Evolutionary conservation across 768 basidiomycete genomes (phyloP).

Genomic region (Pleurotus cornucopiae): DNA sequence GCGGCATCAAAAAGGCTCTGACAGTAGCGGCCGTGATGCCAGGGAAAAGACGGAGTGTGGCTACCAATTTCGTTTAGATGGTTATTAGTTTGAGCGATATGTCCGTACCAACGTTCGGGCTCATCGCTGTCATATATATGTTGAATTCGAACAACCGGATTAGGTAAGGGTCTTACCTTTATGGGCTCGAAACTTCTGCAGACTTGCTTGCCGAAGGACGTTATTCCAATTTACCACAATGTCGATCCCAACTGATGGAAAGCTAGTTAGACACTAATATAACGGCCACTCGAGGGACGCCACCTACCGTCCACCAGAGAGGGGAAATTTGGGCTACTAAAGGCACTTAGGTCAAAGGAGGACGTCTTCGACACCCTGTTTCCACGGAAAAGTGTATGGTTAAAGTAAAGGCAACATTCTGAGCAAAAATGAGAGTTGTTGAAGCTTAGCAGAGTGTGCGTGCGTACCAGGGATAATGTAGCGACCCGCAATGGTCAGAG

Average conservation of each 20-base stretch:
- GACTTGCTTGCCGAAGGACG: slow-evolving; percentile 76
- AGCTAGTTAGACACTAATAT: slow-evolving; percentile 7
- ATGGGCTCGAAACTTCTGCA: slow-evolving; percentile 77
- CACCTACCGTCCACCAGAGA: slow-evolving; percentile 71
- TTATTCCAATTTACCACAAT: slow-evolving; percentile 87
- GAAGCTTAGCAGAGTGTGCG: not conserved
- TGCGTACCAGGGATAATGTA: slow-evolving; percentile 82
- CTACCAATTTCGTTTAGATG: slow-evolving; percentile 28
- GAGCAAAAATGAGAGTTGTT: slow-evolving; percentile 1
- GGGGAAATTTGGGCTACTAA: slow-evolving; percentile 80
- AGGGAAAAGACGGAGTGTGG: slow-evolving; percentile 81
- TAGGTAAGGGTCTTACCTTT: slow-evolving; percentile 44
- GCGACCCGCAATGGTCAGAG: slow-evolving; percentile 84
- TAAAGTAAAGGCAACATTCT: slow-evolving; percentile 90
- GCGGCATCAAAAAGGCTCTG: slow-evolving; percentile 69
- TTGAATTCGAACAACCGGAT: not conserved
- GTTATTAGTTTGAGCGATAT: not conserved
- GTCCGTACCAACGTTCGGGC: slow-evolving; percentile 70
- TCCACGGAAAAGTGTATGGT: slow-evolving; percentile 82
- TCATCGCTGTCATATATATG: slow-evolving; percentile 51
- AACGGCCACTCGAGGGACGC: not conserved
- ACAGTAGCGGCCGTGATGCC: slow-evolving; percentile 77
- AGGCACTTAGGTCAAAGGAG: slow-evolving; percentile 80
- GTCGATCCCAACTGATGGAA: slow-evolving; percentile 73
- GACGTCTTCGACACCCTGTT: slow-evolving; percentile 82